Evolutionary conservation across 306 rosid genomes (phyloP).

Genomic region (Coriaria nepalensis): DNA sequence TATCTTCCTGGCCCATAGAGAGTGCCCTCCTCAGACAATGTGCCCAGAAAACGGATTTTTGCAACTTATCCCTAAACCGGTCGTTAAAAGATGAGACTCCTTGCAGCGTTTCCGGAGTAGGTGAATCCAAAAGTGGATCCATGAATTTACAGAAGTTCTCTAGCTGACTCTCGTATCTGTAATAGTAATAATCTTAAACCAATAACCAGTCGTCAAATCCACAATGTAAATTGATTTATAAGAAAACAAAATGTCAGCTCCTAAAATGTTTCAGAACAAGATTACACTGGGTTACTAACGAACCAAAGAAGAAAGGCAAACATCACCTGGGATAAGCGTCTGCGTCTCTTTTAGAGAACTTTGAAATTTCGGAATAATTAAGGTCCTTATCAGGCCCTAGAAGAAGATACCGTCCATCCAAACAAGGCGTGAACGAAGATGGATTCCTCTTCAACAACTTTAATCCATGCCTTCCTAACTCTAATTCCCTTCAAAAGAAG

Average conservation of each 20-base stretch:
- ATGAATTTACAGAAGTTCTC: constrained; percentile 72
- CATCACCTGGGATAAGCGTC: constrained; percentile 64
- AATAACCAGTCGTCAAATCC: not conserved
- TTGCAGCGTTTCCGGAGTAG: constrained; percentile 70
- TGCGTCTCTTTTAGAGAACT: constrained; percentile 68
- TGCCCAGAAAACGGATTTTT: constrained; percentile 76
- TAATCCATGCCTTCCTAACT: constrained; percentile 67
- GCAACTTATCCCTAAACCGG: constrained; percentile 49
- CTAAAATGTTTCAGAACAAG: too few species aligned
- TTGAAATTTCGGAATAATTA: constrained; percentile 66
- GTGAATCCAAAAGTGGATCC: constrained; percentile 71
- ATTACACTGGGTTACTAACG: too few species aligned
- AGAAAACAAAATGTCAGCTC: not conserved
- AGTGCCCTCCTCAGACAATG: constrained; percentile 44
- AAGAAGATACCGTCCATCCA: constrained; percentile 80
- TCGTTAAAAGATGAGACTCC: constrained; percentile 38
- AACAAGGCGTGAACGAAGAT: constrained; percentile 85
- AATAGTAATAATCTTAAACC: not conserved
- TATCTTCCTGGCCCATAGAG: constrained; percentile 69
- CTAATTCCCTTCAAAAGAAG: constrained; percentile 34
- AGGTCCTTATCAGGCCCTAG: constrained; percentile 53
- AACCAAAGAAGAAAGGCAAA: not conserved
- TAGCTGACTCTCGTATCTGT: constrained; percentile 74
- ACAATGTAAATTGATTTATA: too few species aligned
- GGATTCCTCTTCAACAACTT: constrained; percentile 73